Evolutionary conservation across 176 grass and related monocot genomes (phyloP), one percentile per base, ranked within the genome.

Genomic region (Poa annua): DNA sequence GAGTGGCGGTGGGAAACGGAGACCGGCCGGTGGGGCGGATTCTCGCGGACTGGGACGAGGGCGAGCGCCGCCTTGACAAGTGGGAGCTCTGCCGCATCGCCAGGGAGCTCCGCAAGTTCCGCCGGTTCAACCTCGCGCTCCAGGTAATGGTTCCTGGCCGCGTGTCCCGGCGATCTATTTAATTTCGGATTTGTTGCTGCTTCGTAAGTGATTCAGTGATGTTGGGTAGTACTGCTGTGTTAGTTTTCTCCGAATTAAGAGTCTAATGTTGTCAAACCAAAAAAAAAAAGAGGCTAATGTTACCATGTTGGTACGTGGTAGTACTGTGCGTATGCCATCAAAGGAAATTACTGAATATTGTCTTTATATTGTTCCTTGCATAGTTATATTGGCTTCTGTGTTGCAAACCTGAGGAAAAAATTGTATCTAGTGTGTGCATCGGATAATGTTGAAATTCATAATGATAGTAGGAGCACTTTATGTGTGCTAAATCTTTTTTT

Each of bases 71-170:
- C 54, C 86, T 95, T 60, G 72, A 86, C 32, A 95, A 95, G 63
- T 98, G 92, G 90, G 91, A 91, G 79, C 85, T 95, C 68, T 91
- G 92, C 70, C 87, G 92, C 49, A 80, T 95, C 50, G 83, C 87
- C 49, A 93, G 79, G 88, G 92, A 95, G 86, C 89, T 95, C 57
- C 86, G 92, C 19, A 98, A 98, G 73, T 95, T 93, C 81, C 87
- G 92, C 48, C 88, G 91, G 4, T 87, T 84, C 62, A 88, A 85
- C 71, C 86, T 91, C 32, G 92, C 96, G 11, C 87, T 98, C 71
- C 88, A 95, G 87, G 96, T 68, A 15, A 8, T 19, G 24, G 17
- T 75, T 63, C 32, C 71, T 64, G 24, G 1, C 38, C 61, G 8
- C 32, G 11, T 32, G 32, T 70, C 29, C 6, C 21, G 12, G 7